Base-by-base conservation (phyloP, 225 moss, liverwort and hornwort genomes). In the Marchantia polymorpha region DNA sequence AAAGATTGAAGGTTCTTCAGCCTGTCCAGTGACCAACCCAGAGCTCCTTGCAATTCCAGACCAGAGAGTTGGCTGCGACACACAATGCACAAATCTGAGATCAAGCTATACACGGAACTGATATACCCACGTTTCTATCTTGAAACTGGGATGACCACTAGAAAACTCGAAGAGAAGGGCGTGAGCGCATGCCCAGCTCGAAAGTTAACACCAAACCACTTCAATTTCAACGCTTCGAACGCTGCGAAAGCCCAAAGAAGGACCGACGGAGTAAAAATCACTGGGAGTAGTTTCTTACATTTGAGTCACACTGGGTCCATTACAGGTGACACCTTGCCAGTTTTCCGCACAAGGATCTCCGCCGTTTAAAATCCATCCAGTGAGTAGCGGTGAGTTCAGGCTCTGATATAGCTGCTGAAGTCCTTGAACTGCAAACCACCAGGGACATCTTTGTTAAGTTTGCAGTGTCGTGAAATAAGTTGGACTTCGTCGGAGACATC, bases 321-420 rank as follows among this genome's bases (percentile, higher is more conserved):
- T 58, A 84, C 90, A 92, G 66, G 85, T 81, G 63, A 92, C 87
- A 47, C 92, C 92, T 67, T 87, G 85, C 92, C 90, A 92, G 54
- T 63, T 74, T 76, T 76, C 83, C 79, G 82, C 82, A 81, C 92
- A 92, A 74, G 90, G 92, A 90, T 90, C 90, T 60, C 90, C 90
- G 79, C 89, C 90, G 74, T 82, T 88, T 83, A 84, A 64, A 75
- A 86, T 90, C 92, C 90, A 92, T 49, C 80, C 80, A 5, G 20
- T 27, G 27, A 80, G 80, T 27, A 80, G 27, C 20, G 80, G 80
- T 27, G 20, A 12, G 29, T 80, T 80, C 72, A 80, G 73, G 26
- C 78, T 39, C 55, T 79, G 69, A 46, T 68, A 79, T 3, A 79
- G 78, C 68, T 69, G 78, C 78, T 79, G 78, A 53, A 79, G 78